phyloP scores from a whole-genome alignment of 2,329 filamentous ascomycete genomes.

The Coniochaeta sp. region DNA sequence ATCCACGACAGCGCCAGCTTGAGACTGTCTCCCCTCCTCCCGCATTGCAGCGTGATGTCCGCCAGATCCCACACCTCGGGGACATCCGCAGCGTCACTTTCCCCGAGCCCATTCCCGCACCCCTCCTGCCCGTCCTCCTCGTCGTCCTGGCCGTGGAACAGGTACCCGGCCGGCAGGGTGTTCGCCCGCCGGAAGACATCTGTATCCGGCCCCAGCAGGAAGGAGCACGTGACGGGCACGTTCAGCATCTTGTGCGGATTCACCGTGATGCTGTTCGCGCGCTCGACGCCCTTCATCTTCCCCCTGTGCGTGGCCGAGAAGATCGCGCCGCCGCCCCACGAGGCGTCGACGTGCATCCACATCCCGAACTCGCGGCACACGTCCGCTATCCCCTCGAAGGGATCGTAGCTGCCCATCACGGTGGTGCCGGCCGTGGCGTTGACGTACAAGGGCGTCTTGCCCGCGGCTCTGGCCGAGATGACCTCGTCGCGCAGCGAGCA shows the following conservation, averaged over 20 bases:
- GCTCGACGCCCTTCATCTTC: conserved; percentile 63
- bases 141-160: conserved; percentile 57
- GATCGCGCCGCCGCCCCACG: conserved; percentile 79
- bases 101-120: not conserved
- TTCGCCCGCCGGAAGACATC: conserved; percentile 74
- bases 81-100: conserved; percentile 9
- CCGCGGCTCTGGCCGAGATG: conserved; percentile 51
- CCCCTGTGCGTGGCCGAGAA: conserved; percentile 59
- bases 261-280: conserved; percentile 76
- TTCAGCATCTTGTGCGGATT: conserved; percentile 98
- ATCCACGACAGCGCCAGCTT: conserved; percentile 87
- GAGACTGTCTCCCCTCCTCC: conserved; percentile 73
- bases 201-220: conserved; percentile 73
- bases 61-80: conserved; percentile 78
- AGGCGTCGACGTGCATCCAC: conserved; percentile 91
- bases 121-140: not conserved
- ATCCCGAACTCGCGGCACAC: conserved; percentile 66
- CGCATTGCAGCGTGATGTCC: conserved; percentile 89
- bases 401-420: conserved; percentile 83
- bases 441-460: conserved; percentile 84
- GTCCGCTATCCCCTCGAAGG: conserved; percentile 60
- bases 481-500: conserved; percentile 59
- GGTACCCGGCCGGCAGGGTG: conserved; percentile 78
- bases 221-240: conserved; percentile 83
- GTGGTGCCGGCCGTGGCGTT: conserved; percentile 95